Conservation (phyloP, 106 monocot species). For the Iris macrosiphon region DNA sequence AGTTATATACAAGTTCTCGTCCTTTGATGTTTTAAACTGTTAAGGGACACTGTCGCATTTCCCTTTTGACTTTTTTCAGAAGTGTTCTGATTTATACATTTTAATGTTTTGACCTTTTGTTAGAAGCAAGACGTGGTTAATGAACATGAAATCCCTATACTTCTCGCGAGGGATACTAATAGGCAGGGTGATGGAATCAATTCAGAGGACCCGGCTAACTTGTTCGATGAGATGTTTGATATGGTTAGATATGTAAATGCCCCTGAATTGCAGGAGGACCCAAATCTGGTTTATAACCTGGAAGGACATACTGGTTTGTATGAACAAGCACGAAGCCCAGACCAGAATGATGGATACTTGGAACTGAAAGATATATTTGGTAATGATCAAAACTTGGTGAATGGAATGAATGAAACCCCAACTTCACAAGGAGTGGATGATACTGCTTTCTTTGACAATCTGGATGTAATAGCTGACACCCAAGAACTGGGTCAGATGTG, state of each 20-base stretch:
- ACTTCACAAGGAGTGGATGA: constrained; percentile 1
- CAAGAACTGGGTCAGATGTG: constrained; percentile 5
- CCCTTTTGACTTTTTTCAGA: too few species aligned
- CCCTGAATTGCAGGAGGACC: constrained; percentile 4
- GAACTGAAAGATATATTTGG: constrained; percentile 29
- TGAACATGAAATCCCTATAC: neutral
- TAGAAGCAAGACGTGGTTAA: neutral
- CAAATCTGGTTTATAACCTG: neutral
- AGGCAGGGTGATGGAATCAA: constrained; percentile 5
- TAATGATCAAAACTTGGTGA: neutral
- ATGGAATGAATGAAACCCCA: constrained; percentile 5
- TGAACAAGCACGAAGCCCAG: neutral
- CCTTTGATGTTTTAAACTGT: too few species aligned
- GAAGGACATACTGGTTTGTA: neutral
- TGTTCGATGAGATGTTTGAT: constrained; percentile 19
- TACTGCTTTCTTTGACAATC: constrained; percentile 15
- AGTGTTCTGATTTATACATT: neutral
- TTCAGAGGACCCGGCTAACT: constrained; percentile 3
- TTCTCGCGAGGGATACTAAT: neutral
- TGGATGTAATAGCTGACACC: constrained; percentile 4
- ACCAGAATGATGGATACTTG: constrained; percentile 20
- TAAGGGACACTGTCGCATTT: too few species aligned
- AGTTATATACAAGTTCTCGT: too few species aligned
- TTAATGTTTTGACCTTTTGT: neutral
- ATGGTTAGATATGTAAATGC: constrained; percentile 4